Evolutionary conservation across 192 early-diverging fungal genomes (phyloP), one percentile per base, ranked within the genome.

Genomic region (Backusella westeae): DNA sequence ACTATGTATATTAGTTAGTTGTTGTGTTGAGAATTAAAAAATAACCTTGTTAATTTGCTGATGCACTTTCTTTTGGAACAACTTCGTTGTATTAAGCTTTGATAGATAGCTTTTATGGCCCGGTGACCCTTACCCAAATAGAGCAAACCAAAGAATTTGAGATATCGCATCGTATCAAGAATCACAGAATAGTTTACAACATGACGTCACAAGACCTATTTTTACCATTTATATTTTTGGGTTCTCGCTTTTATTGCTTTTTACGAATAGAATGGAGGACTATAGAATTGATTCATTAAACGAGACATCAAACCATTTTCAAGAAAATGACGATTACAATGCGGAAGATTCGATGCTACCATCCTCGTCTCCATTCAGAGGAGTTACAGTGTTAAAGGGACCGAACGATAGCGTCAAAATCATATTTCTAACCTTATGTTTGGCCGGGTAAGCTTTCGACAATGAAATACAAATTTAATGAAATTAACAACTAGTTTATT

Each of bases 401-500:
- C 69, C 77, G 2, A 87, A 66, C 73, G 82, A 63, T 73, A 84
- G 81, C 7, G 56, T 77, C 2, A 80, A 81, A 52, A 85, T 90
- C 77, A 77, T 91, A 32, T 79, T 89, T 34, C 73, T 91, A 29
- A 90, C 90, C 1, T 79, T 86, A 12, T 86, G 83, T 8, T 75
- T 91, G 29, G 86, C 85, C 36, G 89, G 89, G 79, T 86, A 82
- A 81, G 36, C 70, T 23, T 34, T 10, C n/a, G 21, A 19, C 17
- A 34, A 14, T 4, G 29, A 23, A 73, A 52, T 23, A 49, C 26
- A 38, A 19, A 14, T 70, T 26, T 7, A 21, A 29, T n/a, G 34
- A 44, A 17, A 19, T 35, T 53, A 36, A 74, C 14, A 72, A 19
- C 49, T 42, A 38, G 67, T 36, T 10, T 44, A 21, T 26, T 26